Conservation (phyloP, 1,284 basidiomycete genomes). For the Cutaneotrichosporon dermatis region DNA sequence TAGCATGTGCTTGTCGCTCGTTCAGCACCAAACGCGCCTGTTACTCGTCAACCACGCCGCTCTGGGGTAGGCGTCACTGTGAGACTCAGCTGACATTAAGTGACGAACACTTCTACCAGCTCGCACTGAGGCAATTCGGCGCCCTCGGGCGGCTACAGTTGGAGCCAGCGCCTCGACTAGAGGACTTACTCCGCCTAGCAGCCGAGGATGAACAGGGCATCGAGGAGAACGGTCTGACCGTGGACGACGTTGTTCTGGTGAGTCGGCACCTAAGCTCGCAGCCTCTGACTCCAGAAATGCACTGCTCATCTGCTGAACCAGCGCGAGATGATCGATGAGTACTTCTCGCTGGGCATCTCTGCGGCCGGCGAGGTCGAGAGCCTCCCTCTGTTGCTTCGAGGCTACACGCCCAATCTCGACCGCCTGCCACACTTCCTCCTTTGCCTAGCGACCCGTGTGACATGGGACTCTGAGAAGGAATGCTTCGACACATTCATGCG, state of each 20-base stretch:
- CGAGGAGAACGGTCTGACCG: constrained; percentile 35
- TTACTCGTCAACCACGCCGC: constrained; percentile 83
- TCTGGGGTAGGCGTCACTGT: constrained; percentile 59
- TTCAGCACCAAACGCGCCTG: constrained; percentile 84
- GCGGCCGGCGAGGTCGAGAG: constrained; percentile 63
- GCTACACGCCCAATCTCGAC: constrained; percentile 80
- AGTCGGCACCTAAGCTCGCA: constrained; percentile 25
- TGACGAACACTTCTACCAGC: constrained; percentile 93
- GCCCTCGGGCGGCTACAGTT: constrained; percentile 69
- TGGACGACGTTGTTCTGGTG: constrained; percentile 64
- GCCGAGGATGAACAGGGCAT: constrained; percentile 62
- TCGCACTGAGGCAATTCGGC: constrained; percentile 88
- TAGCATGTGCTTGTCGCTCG: constrained; percentile 65
- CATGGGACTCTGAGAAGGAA: constrained; percentile 77
- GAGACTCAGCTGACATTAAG: constrained; percentile 34
- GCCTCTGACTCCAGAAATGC: constrained; percentile 12
- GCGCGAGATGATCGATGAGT: constrained; percentile 85
- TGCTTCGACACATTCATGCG: constrained; percentile 86
- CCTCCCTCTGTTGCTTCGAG: constrained; percentile 74
- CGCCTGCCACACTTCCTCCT: constrained; percentile 79
- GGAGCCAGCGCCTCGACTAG: constrained; percentile 73
- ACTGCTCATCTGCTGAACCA: constrained; percentile 48
- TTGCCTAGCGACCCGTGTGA: constrained; percentile 77
- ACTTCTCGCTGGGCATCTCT: constrained; percentile 75
- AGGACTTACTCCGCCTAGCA: constrained; percentile 69